Evolutionary conservation across 345 rosid species (phyloP), one percentile per base, ranked within the genome.

Genomic region (Salix dunnii): DNA sequence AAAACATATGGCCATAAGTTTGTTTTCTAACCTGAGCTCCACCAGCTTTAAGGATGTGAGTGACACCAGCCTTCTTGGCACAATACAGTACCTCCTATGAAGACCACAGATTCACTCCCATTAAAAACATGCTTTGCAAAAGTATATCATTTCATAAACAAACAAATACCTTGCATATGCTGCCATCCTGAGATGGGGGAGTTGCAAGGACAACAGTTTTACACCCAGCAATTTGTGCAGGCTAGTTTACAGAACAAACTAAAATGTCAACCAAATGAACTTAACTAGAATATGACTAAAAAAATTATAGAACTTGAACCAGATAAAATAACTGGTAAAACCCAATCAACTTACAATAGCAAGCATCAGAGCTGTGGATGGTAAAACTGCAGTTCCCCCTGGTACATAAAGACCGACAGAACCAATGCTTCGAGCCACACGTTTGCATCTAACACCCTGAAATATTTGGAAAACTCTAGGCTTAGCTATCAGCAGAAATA

Each of bases 361-460:
- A 84, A 95, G 97, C 98, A 95, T 93, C 72, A 95, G 78, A 73
- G 99, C 97, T 33, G 98, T 93, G 67, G 98, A 95, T 27, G 98
- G 99, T 78, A 95, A 86, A 82, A 93, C 97, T 67, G 96, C 94
- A 66, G 98, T 95, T 53, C 96, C 99, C 40, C 97, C 97, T 7
- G 98, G 96, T 18, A 95, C 99, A 85, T 93, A 91, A 79, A 93
- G 99, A 65, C 99, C 98, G 3, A 95, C 96, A 43, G 99, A 93
- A 35, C 87, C 89, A 84, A 95, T 91, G 85, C 94, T 85, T 82
- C 97, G 87, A 0, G 98, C 87, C 66, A 95, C 97, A 67, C 98
- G 78, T 84, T 95, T 91, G 83, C 99, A 95, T 77, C 68, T 89
- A 25, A 95, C 99, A 84, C 99, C 99, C 98, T 91, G 36, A 68